Evolutionary conservation across 441 rosid species (phyloP).

Genomic region (Syzygium malaccense): DNA sequence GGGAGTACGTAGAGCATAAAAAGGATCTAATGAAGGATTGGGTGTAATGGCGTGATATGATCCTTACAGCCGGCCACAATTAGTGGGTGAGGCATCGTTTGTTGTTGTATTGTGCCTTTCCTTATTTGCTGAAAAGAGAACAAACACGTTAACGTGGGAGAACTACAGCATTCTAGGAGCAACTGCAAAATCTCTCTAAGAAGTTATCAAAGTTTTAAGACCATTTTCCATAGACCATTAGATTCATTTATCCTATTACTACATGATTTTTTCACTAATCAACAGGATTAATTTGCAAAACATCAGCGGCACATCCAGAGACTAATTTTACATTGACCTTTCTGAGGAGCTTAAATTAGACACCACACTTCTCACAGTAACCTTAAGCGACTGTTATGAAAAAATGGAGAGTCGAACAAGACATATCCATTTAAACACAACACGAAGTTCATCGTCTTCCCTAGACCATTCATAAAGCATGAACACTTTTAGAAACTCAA

Average conservation of each 20-base stretch:
- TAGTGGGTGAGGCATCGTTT: neutral
- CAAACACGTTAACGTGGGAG: neutral
- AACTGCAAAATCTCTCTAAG: neutral
- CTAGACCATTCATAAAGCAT: neutral
- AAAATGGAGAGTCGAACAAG: neutral
- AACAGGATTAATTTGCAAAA: neutral
- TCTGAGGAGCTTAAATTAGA: neutral
- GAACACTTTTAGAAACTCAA: neutral
- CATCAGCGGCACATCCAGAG: neutral
- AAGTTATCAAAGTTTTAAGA: neutral
- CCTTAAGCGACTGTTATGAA: neutral
- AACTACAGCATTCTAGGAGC: neutral
- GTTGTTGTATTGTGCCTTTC: neutral
- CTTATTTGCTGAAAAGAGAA: neutral
- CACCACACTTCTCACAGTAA: neutral
- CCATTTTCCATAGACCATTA: neutral
- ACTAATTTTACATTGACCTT: neutral
- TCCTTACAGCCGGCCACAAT: neutral
- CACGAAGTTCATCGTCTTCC: neutral
- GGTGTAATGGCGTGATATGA: neutral
- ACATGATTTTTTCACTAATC: neutral
- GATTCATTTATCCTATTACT: neutral
- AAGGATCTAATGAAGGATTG: neutral
- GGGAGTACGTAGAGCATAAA: neutral
- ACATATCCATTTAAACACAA: neutral